Evolutionary conservation across 2,329 filamentous ascomycete species (phyloP).

Genomic region (Coniochaeta hoffmannii): DNA sequence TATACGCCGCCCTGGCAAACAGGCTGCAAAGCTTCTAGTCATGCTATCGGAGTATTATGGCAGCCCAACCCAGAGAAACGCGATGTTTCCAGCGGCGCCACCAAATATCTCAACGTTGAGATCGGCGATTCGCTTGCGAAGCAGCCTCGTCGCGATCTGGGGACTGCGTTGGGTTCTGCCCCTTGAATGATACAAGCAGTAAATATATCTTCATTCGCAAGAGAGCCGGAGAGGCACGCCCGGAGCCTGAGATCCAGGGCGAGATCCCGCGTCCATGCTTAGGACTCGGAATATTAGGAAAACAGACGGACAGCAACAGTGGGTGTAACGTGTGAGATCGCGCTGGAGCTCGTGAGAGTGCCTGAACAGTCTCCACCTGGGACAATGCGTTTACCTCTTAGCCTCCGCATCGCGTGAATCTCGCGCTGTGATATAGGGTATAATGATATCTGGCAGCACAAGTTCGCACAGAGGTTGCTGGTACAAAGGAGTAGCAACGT

Average conservation of each 20-base stretch:
- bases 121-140: neutral
- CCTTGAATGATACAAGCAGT: neutral
- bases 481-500: slow-evolving; percentile 6
- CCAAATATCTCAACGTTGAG: neutral
- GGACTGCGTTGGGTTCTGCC: neutral
- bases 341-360: neutral
- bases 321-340: slow-evolving; percentile 8
- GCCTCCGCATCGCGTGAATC: neutral
- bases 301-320: neutral
- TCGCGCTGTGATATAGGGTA: slow-evolving; percentile 6
- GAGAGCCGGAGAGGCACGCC: neutral
- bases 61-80: neutral
- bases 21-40: neutral
- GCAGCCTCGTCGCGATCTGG: neutral
- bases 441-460: neutral
- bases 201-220: neutral
- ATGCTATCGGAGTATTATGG: neutral
- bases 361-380: neutral
- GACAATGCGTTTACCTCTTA: neutral
- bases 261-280: neutral
- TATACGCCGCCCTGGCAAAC: neutral
- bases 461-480: slow-evolving; percentile 6
- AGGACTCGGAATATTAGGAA: neutral
- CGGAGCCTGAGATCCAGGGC: neutral
- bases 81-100: neutral